Conservation (phyloP, 176 grass and related monocot genomes). For the Thinopyrum elongatum region DNA sequence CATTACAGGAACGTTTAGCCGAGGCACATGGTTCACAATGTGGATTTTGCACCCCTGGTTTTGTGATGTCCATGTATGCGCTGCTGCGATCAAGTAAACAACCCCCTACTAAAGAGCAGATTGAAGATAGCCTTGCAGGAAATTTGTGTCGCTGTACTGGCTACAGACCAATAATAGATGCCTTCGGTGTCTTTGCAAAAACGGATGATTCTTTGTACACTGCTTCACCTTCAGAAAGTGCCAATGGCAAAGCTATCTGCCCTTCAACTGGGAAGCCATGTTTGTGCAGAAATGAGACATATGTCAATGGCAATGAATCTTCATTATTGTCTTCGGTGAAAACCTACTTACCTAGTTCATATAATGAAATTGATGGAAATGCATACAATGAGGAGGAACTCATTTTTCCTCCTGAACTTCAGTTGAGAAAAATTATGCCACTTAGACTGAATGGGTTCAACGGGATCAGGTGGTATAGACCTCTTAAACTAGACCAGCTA, state of each 20-base stretch:
- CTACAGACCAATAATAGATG: constrained; percentile 92
- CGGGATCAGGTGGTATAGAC: constrained; percentile 79
- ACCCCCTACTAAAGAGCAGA: constrained; percentile 73
- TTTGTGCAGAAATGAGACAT: constrained; percentile 47
- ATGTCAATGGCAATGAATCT: constrained; percentile 20
- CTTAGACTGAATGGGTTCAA: constrained; percentile 68
- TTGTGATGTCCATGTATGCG: constrained; percentile 97
- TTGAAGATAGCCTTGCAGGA: constrained; percentile 89
- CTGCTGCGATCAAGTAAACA: constrained; percentile 80
- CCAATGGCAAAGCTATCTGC: constrained; percentile 56
- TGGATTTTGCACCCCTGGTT: constrained; percentile 98
- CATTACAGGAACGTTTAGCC: constrained; percentile 74
- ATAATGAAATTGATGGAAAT: constrained; percentile 78
- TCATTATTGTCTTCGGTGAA: constrained; percentile 29
- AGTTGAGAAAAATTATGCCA: constrained; percentile 56
- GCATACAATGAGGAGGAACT: constrained; percentile 77
- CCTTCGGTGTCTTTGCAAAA: constrained; percentile 90
- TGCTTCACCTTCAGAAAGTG: constrained; percentile 42
- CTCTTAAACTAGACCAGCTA: constrained; percentile 69
- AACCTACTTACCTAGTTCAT: constrained; percentile 58
- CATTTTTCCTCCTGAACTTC: constrained; percentile 91
- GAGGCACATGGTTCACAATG: constrained; percentile 91
- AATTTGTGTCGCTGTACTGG: constrained; percentile 98
- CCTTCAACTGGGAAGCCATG: constrained; percentile 93
- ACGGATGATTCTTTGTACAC: constrained; percentile 75